These are phyloP conservation scores for Vitis hybrid DNA, from an alignment of 177 flowering plant species.

Conservation along the genomic window DNA sequence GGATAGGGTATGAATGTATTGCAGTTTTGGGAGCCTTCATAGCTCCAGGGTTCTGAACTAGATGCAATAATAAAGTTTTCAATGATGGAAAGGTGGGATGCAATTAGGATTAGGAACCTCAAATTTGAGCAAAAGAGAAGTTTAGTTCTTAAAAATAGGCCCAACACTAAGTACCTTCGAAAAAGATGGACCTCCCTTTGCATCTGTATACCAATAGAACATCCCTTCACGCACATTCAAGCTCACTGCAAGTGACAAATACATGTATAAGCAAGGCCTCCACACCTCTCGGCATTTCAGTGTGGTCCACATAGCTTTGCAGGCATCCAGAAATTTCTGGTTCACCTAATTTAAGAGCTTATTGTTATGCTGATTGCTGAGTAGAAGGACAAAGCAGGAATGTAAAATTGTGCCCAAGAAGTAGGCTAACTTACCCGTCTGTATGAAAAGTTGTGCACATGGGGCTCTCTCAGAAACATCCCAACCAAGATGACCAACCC, in stretches of 20 bases:
- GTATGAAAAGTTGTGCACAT: constrained; percentile 51
- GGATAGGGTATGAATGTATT: no score
- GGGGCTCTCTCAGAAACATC: constrained; percentile 59
- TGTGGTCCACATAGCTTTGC: constrained; percentile 80
- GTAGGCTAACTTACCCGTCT: constrained; percentile 43
- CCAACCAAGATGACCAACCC: constrained; percentile 70
- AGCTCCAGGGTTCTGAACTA: no score
- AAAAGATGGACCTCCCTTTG: constrained; percentile 76
- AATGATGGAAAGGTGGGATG: no score
- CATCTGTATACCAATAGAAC: constrained; percentile 94
- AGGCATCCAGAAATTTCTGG: constrained; percentile 63
- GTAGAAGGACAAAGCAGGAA: neutral
- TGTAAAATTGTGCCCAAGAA: neutral
- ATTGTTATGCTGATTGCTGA: neutral
- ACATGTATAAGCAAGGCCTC: constrained; percentile 96
- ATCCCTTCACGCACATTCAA: constrained; percentile 79
- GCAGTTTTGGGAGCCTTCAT: no score
- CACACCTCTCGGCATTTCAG: constrained; percentile 73
- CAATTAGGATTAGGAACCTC: no score
- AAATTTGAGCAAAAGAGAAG: no score
- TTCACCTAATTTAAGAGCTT: constrained; percentile 45
- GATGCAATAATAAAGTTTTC: no score
- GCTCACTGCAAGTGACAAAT: constrained; percentile 69
- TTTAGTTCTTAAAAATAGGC: no score
- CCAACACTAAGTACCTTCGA: constrained; percentile 60